phyloP scores from a whole-genome alignment of 202 grass and related monocot species.

The Dendrocalamus latiflorus region DNA sequence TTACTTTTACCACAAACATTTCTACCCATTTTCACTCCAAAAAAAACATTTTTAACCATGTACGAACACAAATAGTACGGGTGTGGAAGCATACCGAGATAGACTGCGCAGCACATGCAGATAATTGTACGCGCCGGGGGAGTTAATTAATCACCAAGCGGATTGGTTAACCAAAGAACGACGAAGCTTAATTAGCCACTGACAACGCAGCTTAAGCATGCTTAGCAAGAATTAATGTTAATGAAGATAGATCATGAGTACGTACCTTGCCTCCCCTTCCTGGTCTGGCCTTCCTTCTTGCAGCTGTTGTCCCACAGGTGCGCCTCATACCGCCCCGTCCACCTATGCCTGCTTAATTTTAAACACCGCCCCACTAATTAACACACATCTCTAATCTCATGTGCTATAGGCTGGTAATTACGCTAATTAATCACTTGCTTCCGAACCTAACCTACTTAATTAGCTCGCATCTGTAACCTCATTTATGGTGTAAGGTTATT shows the following conservation, averaged over 20 bases:
- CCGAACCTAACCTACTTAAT: background rate
- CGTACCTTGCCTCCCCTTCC: constrained; percentile 98
- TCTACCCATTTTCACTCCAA: too few relatives aligned
- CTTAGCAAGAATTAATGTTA: too few relatives aligned
- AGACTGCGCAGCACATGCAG: constrained; percentile 52
- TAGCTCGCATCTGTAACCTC: too few relatives aligned
- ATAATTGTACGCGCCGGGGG: too few relatives aligned
- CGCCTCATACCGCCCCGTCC: constrained; percentile 96
- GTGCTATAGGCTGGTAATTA: background rate
- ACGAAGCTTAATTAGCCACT: too few relatives aligned
- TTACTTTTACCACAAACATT: too few relatives aligned
- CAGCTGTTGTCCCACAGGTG: constrained; percentile 99
- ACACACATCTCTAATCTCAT: background rate
- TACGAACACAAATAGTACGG: background rate
- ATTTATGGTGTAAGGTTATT: too few relatives aligned
- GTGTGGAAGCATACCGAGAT: constrained; percentile 58
- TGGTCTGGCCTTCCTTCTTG: constrained; percentile 97
- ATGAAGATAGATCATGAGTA: too few relatives aligned
- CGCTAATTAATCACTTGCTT: background rate
- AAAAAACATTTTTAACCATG: background rate
- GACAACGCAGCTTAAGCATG: too few relatives aligned
- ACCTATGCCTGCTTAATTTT: constrained; percentile 79
- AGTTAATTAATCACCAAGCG: too few relatives aligned
- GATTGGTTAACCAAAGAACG: too few relatives aligned
- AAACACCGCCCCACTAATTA: background rate